Base-by-base conservation (phyloP, 1,284 basidiomycete species). In the Macrocystidia cucumis region DNA sequence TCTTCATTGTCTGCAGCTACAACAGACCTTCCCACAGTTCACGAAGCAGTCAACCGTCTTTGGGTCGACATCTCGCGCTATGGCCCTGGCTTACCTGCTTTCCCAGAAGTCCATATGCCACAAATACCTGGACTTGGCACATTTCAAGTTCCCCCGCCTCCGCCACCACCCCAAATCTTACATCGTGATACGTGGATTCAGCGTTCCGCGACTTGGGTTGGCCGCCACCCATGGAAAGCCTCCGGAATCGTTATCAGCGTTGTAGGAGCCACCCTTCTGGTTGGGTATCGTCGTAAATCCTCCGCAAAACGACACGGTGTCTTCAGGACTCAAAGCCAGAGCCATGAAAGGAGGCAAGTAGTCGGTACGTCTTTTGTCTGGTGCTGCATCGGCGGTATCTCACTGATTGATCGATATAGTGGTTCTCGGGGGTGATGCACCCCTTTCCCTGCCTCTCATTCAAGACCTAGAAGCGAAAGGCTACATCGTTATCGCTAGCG, bases 61-160 rank as follows among this genome's bases (percentile, higher is more conserved):
- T 88, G 81, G 79, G 59, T 74, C 17, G 85, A 89, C 50, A 74
- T 89, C 44, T 70, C 80, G 32, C 76, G 85, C 34, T 87, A 83
- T 54, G 83, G 85, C 17, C 85, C 83, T 13, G 66, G 69, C 38
- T 65, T 83, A 34, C 70, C 78, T n/a, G 59, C 69, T 33, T 65
- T 87, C 38, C 74, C 77, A 21, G 70, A 78, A 17, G 65, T 82
- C 19, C 67, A 62, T 42, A n/a, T n/a, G n/a, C n/a, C n/a, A n/a
- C n/a, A n/a, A n/a, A 57, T 82, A 24, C 76, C 79, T n/a, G 67
- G 68, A 27, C 65, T 86, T 7, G 81, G 79, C 3, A 67, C 75
- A 42, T 83, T 87, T 43, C 72, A 85, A 40, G 69, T 88, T 3
- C 81, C 81, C 2, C 76, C 67, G 3, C 60, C 61, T 0, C 67